Evolutionary conservation across 108 stramenopile species (phyloP), one percentile per base, ranked within the genome.

Genomic region (Stephanodiscus triporus): DNA sequence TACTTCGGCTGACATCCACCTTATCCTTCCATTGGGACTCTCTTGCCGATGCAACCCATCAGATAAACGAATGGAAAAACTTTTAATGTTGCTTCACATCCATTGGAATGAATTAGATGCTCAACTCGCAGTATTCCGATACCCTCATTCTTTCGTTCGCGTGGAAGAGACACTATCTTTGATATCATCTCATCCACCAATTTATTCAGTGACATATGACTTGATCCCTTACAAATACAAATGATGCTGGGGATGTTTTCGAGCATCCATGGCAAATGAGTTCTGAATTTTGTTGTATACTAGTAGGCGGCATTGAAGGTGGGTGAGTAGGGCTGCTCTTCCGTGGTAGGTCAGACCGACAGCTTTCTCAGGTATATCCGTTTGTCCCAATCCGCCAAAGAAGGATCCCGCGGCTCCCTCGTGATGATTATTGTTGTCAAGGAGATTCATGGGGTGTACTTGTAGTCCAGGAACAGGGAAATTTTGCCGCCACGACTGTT

Each of bases 61-160:
- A 36, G 34, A n/a, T 32, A 48, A 17, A 58, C 38, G 23, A 23
- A 64, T 48, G 73, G 63, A 74, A 65, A 74, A 10, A 74, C 63
- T 45, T 63, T 65, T 38, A 74, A 43, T 30, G 73, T 65, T 47
- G 63, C 73, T 19, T 65, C 73, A 13, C 34, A 45, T 38, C 63
- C 73, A 66, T 66, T 74, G 24, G 49, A 51, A 43, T 74, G 73
- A 30, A 47, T 56, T n/a, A 22, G 8, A 47, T 74, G 51, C 8
- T 73, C 72, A 9, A 73, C 54, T 37, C 73, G 19, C 63, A 58
- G 29, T 47, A 57, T 38, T 54, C 73, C 63, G 26, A 43, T 59
- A 57, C 20, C 51, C 29, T 24, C 7, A 11, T 26, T 23, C 9
- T 2, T 42, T 11, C 49, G 13, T 30, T 37, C 23, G 0, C 45